Conservation (phyloP, 495 filamentous ascomycete species). For the Neurospora intermedia region DNA sequence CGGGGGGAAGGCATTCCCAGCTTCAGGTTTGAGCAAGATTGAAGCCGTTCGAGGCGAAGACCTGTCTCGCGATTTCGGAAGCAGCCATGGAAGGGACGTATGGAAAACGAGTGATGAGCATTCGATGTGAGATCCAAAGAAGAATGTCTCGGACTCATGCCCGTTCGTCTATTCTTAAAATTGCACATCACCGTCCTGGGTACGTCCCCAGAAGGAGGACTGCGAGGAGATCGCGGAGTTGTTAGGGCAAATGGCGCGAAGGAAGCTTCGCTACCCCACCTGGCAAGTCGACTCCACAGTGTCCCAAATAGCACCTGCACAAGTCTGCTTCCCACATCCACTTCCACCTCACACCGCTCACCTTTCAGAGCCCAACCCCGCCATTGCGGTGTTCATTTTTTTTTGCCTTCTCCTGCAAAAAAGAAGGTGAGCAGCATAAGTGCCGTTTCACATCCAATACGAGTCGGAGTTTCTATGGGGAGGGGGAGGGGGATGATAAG, state of each 20-base stretch:
- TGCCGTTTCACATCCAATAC: not conserved
- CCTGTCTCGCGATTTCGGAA: not conserved
- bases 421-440: not conserved
- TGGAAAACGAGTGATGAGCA: not conserved
- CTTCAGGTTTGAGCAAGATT: not conserved
- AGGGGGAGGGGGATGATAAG: not conserved
- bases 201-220: not conserved
- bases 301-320: not conserved
- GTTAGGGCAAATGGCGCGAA: not conserved
- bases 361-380: not conserved
- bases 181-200: not conserved
- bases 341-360: not conserved
- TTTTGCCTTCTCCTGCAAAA: not conserved
- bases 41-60: not conserved
- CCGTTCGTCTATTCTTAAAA: not conserved
- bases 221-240: not conserved
- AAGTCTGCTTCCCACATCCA: not conserved
- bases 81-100: not conserved
- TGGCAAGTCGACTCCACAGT: not conserved
- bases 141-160: not conserved
- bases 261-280: not conserved
- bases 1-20: not conserved
- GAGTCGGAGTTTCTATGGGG: not conserved
- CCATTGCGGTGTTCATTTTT: not conserved
- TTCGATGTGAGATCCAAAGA: not conserved